Evolutionary conservation across 768 basidiomycete genomes (phyloP).

Genomic region (Rhizopogon vinicolor): DNA sequence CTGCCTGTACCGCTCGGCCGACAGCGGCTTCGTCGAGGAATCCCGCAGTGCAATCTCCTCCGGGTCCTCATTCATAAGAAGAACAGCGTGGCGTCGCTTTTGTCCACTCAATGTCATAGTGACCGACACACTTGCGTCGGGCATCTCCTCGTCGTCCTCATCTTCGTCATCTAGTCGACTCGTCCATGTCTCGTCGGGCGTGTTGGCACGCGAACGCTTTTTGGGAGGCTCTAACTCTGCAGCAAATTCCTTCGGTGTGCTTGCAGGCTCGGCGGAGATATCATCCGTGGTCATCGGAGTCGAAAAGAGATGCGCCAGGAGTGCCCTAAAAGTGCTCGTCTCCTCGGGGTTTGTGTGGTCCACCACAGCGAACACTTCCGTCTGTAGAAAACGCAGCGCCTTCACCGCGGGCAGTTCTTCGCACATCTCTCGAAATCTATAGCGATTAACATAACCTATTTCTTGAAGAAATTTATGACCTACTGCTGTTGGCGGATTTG

Average conservation of each 20-base stretch:
- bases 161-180: slow-evolving; percentile 33
- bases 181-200: slow-evolving; percentile 39
- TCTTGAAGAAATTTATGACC: slow-evolving; percentile 15
- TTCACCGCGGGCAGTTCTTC: slow-evolving; percentile 51
- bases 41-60: slow-evolving; percentile 20
- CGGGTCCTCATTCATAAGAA: slow-evolving; percentile 26
- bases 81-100: slow-evolving; percentile 18
- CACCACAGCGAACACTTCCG: slow-evolving; percentile 64
- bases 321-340: slow-evolving; percentile 54
- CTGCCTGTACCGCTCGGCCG: slow-evolving; percentile 52
- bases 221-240: slow-evolving; percentile 28
- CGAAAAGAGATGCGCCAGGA: slow-evolving; percentile 60
- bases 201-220: slow-evolving; percentile 42
- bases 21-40: slow-evolving; percentile 26
- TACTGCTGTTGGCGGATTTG: slow-evolving; percentile 71
- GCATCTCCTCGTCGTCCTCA: slow-evolving; percentile 9
- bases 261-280: neutral
- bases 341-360: slow-evolving; percentile 64
- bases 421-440: slow-evolving; percentile 82
- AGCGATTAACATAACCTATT: neutral
- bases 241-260: neutral
- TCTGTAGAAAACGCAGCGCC: slow-evolving; percentile 69
- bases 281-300: slow-evolving; percentile 17
- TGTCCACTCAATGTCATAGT: slow-evolving; percentile 4
- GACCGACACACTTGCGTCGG: neutral